A percentile compares a stretch with the other conserved stretches of the same genome.
Conservation (phyloP, 164 flowering plant species). For the Buxus sempervirens region DNA sequence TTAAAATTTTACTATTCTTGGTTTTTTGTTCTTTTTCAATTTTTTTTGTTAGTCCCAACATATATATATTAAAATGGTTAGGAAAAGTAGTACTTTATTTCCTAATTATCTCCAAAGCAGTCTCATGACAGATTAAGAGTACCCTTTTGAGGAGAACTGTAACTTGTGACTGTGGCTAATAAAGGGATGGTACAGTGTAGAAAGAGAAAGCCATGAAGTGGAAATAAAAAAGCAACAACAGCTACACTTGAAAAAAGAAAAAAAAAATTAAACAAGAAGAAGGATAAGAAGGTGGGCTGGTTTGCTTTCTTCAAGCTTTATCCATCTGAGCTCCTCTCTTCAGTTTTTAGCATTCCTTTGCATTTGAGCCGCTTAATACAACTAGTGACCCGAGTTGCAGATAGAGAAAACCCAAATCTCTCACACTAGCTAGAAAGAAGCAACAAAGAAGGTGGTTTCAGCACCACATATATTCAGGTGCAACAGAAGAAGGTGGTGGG, state of each 20-base stretch:
- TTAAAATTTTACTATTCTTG: conserved; percentile 5
- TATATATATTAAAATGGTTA: conserved; percentile 9
- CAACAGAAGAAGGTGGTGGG: conserved; percentile 13
- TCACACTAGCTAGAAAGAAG: background rate
- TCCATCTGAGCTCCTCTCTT: background rate
- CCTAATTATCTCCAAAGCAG: conserved; percentile 1
- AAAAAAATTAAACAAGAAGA: conserved; percentile 7
- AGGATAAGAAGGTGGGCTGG: conserved; percentile 26
- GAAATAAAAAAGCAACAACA: conserved; percentile 15
- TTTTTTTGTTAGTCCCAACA: conserved; percentile 16
- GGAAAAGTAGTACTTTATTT: background rate
- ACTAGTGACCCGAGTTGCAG: too few species aligned
- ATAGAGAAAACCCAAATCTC: too few species aligned
- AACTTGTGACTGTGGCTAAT: conserved; percentile 21
- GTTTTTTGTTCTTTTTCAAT: background rate
- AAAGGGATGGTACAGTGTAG: conserved; percentile 18
- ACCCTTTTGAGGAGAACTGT: conserved; percentile 8
- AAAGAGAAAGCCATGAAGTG: conserved; percentile 26
- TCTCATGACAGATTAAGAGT: conserved; percentile 2
- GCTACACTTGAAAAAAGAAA: conserved; percentile 8
- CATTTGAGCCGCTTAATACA: background rate
- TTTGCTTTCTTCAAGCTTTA: conserved; percentile 18
- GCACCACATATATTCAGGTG: background rate
- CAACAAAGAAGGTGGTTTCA: background rate
- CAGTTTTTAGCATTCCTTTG: conserved; percentile 1